Evolutionary conservation across 2,329 filamentous ascomycete genomes (phyloP), one percentile per base, ranked within the genome.

Genomic region (Colletotrichum lindemuthianum): DNA sequence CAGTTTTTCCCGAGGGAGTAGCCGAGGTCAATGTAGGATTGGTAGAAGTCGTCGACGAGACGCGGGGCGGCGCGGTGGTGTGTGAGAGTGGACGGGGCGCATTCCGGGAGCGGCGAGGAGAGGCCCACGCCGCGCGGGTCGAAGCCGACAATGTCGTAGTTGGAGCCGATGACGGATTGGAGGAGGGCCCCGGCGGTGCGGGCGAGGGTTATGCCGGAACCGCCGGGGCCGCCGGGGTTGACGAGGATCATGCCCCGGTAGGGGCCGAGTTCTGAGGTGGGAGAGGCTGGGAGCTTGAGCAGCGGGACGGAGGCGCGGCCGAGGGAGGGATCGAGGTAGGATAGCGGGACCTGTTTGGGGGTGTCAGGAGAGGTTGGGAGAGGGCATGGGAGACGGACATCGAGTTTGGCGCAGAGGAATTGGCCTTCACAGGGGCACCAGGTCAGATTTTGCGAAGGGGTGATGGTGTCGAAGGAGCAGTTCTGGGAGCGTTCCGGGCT

Each of bases 211-310:
- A 81, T 72, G 7, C 81, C 81, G 0, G 78, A 79, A 10, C 71
- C 76, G 24, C 81, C 78, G 0, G 81, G 81, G 0, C 81, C 81
- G 45, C 81, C 81, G 0, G 80, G 80, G 72, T 82, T 82, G 59
- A 72, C 68, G 66, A 83, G 72, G 43, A 82, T 71, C 47, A 79
- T 72, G 16, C 81, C 81, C 37, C 73, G 78, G 59, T 78, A 82
- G 39, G 71, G 69, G 6, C 70, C 69, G 64, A 81, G 72, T 0
- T 73, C 74, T 11, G 77, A 70, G 0, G 72, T 66, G 1, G 80
- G 73, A 13, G 70, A 71, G 8, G 79, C 79, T 2, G 79, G 76
- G 3, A 72, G 68, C 47, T 76, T 77, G 36, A 79, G 72, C 12
- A 82, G 73, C 1, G 79, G 78, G 45, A 83, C 67, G 4, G 71